These are phyloP conservation scores for Rutidosis leptorrhynchoides DNA, from an alignment of 129 eudicot species.

Conservation along the genomic window DNA sequence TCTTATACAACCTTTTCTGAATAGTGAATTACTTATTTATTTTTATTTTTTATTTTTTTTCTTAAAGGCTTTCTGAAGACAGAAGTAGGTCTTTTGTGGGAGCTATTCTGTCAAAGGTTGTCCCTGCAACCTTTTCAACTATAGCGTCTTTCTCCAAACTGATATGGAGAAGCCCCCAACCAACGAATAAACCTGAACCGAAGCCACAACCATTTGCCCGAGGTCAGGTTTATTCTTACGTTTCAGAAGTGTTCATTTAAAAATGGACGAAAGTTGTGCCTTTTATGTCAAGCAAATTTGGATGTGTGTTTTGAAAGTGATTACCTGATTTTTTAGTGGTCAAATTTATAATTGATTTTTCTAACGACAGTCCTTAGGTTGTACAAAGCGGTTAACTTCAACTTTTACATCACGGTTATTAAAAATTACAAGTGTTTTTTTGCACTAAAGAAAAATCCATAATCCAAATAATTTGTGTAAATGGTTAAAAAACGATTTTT, in stretches of 20 bases:
- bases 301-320: background rate
- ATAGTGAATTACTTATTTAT: conserved; percentile 4
- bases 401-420: too few species aligned
- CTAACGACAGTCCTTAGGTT: too few species aligned
- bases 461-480: too few species aligned
- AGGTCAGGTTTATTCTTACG: conserved; percentile 42
- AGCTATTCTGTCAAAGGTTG: conserved; percentile 86
- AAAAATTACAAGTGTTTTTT: too few species aligned
- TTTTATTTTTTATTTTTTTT: background rate
- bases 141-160: conserved; percentile 79
- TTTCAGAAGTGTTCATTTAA: background rate
- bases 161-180: conserved; percentile 75
- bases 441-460: too few species aligned
- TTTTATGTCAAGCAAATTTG: background rate
- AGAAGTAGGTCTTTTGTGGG: conserved; percentile 85
- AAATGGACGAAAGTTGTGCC: background rate
- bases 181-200: conserved; percentile 64
- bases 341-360: too few species aligned
- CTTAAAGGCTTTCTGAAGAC: conserved; percentile 86
- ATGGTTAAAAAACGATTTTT: too few species aligned
- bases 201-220: conserved; percentile 88
- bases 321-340: background rate
- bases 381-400: too few species aligned
- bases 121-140: conserved; percentile 90
- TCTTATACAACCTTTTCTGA: background rate